phyloP scores from a whole-genome alignment of 208 protist genomes.

The Leishmania major region DNA sequence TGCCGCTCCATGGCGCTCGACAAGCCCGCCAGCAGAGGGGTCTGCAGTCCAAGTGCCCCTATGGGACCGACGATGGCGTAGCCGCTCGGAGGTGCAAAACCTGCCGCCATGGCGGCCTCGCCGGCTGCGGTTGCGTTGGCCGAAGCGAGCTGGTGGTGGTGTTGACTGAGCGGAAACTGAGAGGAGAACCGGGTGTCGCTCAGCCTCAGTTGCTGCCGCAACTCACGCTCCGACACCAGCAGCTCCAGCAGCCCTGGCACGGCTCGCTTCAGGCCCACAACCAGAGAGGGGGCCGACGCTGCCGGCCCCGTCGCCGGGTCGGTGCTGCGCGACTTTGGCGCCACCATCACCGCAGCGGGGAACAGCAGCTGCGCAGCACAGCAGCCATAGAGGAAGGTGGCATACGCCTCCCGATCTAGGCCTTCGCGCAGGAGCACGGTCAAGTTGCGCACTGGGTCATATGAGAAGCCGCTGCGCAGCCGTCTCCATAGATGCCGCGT shows the following conservation, averaged over 20 bases:
- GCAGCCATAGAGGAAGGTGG: slow-evolving; percentile 68
- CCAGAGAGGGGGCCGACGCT: neutral
- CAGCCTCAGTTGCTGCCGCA: slow-evolving; percentile 30
- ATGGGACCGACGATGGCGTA: neutral
- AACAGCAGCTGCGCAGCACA: slow-evolving; percentile 44
- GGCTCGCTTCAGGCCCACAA: slow-evolving; percentile 16
- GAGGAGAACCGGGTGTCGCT: slow-evolving; percentile 29
- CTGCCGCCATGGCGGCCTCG: neutral
- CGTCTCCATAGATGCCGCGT: slow-evolving; percentile 32
- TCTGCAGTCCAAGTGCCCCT: slow-evolving; percentile 7
- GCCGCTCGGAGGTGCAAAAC: neutral
- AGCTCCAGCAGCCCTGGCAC: slow-evolving; percentile 62
- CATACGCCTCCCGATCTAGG: slow-evolving; percentile 65
- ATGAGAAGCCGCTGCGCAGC: slow-evolving; percentile 45
- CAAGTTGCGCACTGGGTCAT: slow-evolving; percentile 41
- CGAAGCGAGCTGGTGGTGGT: neutral
- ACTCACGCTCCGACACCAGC: slow-evolving; percentile 29
- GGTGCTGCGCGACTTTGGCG: neutral
- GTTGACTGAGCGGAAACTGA: slow-evolving; percentile 12
- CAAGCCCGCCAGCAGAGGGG: slow-evolving; percentile 8
- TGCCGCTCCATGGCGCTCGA: slow-evolving; percentile 9
- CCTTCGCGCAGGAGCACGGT: slow-evolving; percentile 59
- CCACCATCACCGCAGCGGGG: neutral
- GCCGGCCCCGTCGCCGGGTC: neutral
- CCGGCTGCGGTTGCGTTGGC: neutral